phyloP scores from a whole-genome alignment of 345 rosid genomes.

The Citrus unshiu region DNA sequence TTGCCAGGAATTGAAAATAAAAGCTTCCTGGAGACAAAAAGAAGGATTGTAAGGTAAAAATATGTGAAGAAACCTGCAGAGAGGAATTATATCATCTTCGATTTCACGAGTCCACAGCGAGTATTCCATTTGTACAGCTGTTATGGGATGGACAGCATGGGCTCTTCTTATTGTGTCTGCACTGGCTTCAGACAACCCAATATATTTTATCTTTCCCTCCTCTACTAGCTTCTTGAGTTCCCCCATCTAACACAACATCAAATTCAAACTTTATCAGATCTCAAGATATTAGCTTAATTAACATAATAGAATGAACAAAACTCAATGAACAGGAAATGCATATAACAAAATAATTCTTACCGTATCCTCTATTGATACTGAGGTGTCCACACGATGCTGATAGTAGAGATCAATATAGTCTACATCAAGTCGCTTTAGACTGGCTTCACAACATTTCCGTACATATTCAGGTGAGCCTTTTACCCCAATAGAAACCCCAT shows the following conservation, averaged over 20 bases:
- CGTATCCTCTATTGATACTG: constrained; percentile 54
- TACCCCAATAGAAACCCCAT: constrained; percentile 17
- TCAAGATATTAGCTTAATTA: background rate
- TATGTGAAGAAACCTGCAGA: constrained; percentile 36
- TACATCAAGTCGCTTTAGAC: constrained; percentile 41
- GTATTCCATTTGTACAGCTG: constrained; percentile 47
- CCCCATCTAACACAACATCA: constrained; percentile 22
- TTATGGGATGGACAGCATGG: constrained; percentile 44
- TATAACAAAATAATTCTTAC: constrained; percentile 14
- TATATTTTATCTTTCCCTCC: constrained; percentile 42
- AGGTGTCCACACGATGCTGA: constrained; percentile 52
- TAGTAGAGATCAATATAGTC: constrained; percentile 54
- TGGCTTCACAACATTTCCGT: constrained; percentile 51
- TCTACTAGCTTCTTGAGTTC: constrained; percentile 38
- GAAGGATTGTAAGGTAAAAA: background rate
- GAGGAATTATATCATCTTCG: constrained; percentile 42
- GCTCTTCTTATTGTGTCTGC: constrained; percentile 40
- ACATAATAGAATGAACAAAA: background rate
- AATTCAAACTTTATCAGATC: background rate
- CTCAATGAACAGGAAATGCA: background rate
- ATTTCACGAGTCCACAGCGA: constrained; percentile 44
- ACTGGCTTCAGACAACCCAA: constrained; percentile 51
- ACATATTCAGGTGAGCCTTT: constrained; percentile 43
- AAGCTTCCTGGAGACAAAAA: background rate
- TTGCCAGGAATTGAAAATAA: background rate